Evolutionary conservation across 352 stramenopile genomes (phyloP), one percentile per base, ranked within the genome.

Genomic region (Globisporangium parvum): DNA sequence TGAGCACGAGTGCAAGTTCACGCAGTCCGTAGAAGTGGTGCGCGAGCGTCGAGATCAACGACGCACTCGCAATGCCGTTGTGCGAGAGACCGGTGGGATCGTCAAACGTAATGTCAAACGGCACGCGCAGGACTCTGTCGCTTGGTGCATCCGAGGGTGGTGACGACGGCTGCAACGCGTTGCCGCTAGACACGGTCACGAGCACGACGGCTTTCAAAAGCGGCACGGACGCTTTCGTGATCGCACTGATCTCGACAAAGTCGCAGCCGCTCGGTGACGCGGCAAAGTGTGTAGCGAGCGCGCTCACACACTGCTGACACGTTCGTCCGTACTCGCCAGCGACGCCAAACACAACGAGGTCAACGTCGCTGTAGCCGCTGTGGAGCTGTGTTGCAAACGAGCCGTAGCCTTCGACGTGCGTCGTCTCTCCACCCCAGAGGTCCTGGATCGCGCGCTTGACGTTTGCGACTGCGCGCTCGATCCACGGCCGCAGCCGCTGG

Each of bases 71-170:
- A 17, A 93, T 69, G 0, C 84, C 81, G 23, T 91, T 89, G 57
- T 93, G 84, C 9, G 69, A 62, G 33, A 69, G 61, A 2, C 72
- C 71, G 6, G 63, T 60, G 0, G 81, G 75, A n/a, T 88, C 77
- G 56, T 91, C 83, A 46, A 91, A 93, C 9, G 84, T 93, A 42
- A 93, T 91, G 41, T 93, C 84, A 12, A 93, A 80, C n/a, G 80
- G 80, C 11, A 93, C 75, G 14, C 65, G 67, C 23, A 85, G 28
- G 23, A 60, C 52, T 20, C 23, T 20, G 8, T 64, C 57, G 18
- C 4, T 35, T 10, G 4, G 12, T 44, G 42, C 18, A 15, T 42
- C 56, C 35, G 47, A 18, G n/a, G 28, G 51, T 17, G 33, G 40
- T 6, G 15, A 28, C 53, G 15, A 20, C 41, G 20, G 41, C 33